A percentile compares a stretch with the other conserved stretches of the same genome.
Conservation (phyloP, 2,329 filamentous ascomycete species). For the Lasiodiplodia theobromae region DNA sequence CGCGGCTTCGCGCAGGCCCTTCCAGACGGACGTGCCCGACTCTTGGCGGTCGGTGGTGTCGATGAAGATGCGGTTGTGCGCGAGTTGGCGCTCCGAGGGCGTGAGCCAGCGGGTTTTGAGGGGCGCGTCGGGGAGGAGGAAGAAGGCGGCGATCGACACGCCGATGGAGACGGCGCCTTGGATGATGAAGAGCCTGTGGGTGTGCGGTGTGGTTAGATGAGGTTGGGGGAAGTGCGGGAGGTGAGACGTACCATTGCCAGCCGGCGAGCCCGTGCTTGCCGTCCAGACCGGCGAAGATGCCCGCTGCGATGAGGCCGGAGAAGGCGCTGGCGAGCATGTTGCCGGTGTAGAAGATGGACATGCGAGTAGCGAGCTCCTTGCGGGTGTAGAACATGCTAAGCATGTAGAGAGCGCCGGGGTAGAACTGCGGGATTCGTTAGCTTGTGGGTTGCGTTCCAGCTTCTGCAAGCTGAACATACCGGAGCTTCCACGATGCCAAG, state of each 20-base stretch:
- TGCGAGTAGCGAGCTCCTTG: slow-evolving; percentile 59
- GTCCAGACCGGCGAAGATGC: slow-evolving; percentile 48
- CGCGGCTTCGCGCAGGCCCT: slow-evolving; percentile 3
- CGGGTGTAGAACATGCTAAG: slow-evolving; percentile 62
- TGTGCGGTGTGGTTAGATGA: no score
- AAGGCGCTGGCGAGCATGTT: slow-evolving; percentile 60
- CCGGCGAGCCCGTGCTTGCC: slow-evolving; percentile 20
- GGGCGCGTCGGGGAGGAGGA: slow-evolving; percentile 45
- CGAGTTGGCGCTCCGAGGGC: slow-evolving; percentile 54
- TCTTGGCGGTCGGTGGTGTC: slow-evolving; percentile 59
- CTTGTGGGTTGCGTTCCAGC: background rate
- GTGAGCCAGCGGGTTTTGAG: slow-evolving; percentile 56
- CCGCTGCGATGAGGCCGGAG: slow-evolving; percentile 61
- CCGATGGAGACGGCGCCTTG: slow-evolving; percentile 33
- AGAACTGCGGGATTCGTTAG: background rate
- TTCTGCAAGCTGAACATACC: background rate
- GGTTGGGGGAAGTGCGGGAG: background rate
- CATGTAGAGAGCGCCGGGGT: slow-evolving; percentile 57
- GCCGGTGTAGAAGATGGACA: slow-evolving; percentile 60
- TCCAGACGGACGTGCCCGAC: background rate
- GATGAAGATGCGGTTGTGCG: slow-evolving; percentile 49
- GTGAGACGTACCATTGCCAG: slow-evolving; percentile 8
- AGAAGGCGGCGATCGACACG: slow-evolving; percentile 33
- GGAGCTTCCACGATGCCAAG: slow-evolving; percentile 9
- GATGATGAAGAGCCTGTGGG: slow-evolving; percentile 20